Evolutionary conservation across 2,329 filamentous ascomycete species (phyloP), one percentile per base, ranked within the genome.

Genomic region (Trichoderma atroviride): DNA sequence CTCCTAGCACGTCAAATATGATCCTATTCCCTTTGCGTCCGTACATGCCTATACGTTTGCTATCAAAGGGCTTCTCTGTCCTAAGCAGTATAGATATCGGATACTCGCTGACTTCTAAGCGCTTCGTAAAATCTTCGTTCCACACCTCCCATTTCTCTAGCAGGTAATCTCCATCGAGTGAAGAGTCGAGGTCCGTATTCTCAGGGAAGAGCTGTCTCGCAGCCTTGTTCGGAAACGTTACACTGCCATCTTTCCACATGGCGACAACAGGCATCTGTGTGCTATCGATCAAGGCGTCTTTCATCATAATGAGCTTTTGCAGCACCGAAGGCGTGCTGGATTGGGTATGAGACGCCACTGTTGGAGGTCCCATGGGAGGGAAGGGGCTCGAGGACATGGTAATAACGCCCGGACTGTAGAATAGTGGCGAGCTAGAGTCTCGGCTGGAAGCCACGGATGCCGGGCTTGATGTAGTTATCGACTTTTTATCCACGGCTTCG

Each of bases 171-270:
- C 85, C 85, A 47, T 87, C 83, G 3, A 78, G 76, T 2, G 79
- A 78, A 0, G 78, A 76, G 7, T 82, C 79, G 2, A 82, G 74
- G 43, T 83, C 81, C 4, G 79, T 78, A 16, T 81, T 77, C 11
- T 79, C 77, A 29, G 81, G 75, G 70, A 89, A 83, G n/a, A 90
- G 78, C 4, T 80, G 78, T 14, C 85, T 81, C 14, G 87, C 87
- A 4, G 91, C 90, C 73, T 86, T 87, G 75, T 95, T 95, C 4
- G 91, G 89, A 55, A 93, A 89, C 0, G 88, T 89, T 58, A 93
- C 88, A 59, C 87, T 91, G 65, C 91, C 88, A 72, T 95, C 92
- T 75, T 90, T 91, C 92, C 92, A 94, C 88, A 94, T 92, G 29
- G 91, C 90, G 56, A 94, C 82, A 27, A 93, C 90, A 0, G 92